Conservation (phyloP, 1,284 basidiomycete species). For the Trichosporon ovoides region DNA sequence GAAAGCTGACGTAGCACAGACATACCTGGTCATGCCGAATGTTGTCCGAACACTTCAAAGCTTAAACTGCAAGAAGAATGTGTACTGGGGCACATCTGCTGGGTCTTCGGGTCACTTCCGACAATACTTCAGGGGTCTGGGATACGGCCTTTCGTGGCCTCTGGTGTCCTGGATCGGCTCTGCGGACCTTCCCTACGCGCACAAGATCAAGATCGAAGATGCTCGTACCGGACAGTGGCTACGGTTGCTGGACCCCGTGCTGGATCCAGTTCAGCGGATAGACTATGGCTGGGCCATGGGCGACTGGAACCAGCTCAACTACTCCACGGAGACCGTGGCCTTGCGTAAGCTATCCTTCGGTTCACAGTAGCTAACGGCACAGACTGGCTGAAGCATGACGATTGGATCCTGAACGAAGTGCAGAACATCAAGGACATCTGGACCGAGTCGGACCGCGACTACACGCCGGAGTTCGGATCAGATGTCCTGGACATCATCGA, state of each 20-base stretch:
- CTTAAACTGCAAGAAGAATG: constrained; percentile 46
- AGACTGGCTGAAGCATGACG: constrained; percentile 48
- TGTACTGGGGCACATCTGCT: constrained; percentile 50
- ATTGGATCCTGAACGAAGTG: constrained; percentile 43
- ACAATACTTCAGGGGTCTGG: constrained; percentile 49
- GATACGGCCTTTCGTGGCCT: constrained; percentile 50
- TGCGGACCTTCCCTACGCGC: constrained; percentile 45
- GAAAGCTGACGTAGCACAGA: constrained; percentile 26
- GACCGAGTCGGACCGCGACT: constrained; percentile 35
- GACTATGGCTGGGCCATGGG: constrained; percentile 51
- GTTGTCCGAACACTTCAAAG: constrained; percentile 44
- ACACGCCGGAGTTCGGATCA: constrained; percentile 37
- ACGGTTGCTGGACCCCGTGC: constrained; percentile 40
- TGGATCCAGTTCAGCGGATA: constrained; percentile 44
- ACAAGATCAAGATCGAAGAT: constrained; percentile 48
- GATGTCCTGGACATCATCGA: constrained; percentile 30
- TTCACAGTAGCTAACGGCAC: neutral
- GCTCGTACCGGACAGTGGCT: constrained; percentile 50
- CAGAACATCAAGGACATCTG: constrained; percentile 36
- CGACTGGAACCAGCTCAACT: constrained; percentile 49
- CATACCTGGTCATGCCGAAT: constrained; percentile 49
- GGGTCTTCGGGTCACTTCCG: constrained; percentile 44
- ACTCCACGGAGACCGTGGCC: constrained; percentile 41
- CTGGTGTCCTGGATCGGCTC: constrained; percentile 48
- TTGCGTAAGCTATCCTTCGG: constrained; percentile 39